Percentiles rank a stretch among this genome's conserved stretches.
Evolutionary conservation across 2,329 filamentous ascomycete species (phyloP).

Genomic region (Mycocentrospora acerina): DNA sequence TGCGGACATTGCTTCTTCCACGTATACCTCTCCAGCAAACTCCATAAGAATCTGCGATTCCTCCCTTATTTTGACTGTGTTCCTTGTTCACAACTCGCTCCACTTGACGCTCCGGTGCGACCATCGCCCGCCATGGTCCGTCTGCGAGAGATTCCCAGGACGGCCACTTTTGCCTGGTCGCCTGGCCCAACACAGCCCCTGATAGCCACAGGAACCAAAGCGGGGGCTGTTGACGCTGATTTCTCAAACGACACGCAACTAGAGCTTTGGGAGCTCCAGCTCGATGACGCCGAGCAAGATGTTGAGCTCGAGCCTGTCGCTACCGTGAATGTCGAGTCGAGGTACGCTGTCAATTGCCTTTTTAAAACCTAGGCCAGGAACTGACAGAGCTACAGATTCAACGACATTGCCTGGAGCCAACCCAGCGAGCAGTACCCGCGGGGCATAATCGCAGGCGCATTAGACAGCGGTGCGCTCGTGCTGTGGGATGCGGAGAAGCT

Average conservation of each 20-base stretch:
- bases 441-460: slow-evolving; percentile 90
- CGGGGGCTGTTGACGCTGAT: slow-evolving; percentile 92
- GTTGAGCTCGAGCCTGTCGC: slow-evolving; percentile 83
- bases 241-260: slow-evolving; percentile 97
- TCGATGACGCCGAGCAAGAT: slow-evolving; percentile 73
- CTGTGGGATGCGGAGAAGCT: slow-evolving; percentile 86
- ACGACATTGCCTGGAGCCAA: slow-evolving; percentile 93
- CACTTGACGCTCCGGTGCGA: slow-evolving; percentile 31
- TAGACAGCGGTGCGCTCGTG: slow-evolving; percentile 91
- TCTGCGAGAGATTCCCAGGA: slow-evolving; percentile 93
- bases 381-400: slow-evolving; percentile 66
- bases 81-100: slow-evolving; percentile 16
- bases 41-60: slow-evolving; percentile 10
- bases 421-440: slow-evolving; percentile 74
- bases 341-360: slow-evolving; percentile 55
- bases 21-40: slow-evolving; percentile 15
- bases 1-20: slow-evolving; percentile 20
- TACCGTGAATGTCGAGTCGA: slow-evolving; percentile 84
- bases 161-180: slow-evolving; percentile 96
- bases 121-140: slow-evolving; percentile 73
- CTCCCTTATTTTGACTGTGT: slow-evolving; percentile 21
- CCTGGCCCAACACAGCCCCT: slow-evolving; percentile 76
- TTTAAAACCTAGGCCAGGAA: not conserved
- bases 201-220: slow-evolving; percentile 89
- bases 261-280: slow-evolving; percentile 90